Base-by-base conservation (phyloP, 23 red algal species). In the Chondrus crispus region DNA sequence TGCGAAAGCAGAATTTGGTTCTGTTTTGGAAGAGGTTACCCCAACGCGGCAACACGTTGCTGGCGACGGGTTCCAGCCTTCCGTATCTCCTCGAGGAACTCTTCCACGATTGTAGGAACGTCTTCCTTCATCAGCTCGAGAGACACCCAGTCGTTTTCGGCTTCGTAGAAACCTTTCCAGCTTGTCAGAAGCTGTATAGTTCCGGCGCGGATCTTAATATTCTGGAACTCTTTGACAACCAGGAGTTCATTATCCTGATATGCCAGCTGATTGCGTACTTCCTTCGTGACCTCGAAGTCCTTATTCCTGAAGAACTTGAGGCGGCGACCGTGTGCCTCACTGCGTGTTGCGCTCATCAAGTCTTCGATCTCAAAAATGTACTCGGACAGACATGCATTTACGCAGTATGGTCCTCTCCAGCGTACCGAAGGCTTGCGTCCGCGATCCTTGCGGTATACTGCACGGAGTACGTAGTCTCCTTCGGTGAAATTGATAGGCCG, bases 311-410 rank as follows among this genome's bases (percentile, higher is more conserved):
- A 82, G 13, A 52, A 82, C 51, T 82, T 82, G 40, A 82, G 77
- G 19, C 77, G 22, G 22, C 2, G 2, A 28, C 77, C 77, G 40
- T 82, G 26, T 18, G 55, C 77, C 29, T 53, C 40, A 19, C 55
- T 13, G 0, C 51, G 45, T 0, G 18, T 26, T 1, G 44, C 45
- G 33, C 30, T 2, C 24, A 82, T 18, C 40, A 82, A 51, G 2
- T 82, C 46, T 47, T 82, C 77, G 46, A 82, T 47, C 28, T 60
- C 46, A 58, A 82, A 82, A 60, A 2, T 82, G 77, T 57, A 82
- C 41, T 58, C 40, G 30, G 1, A 1, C 77, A 53, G 24, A 51
- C 45, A 82, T 38, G 33, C 26, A 26, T 39, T 38, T 26, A 76
- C 38, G 26, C 71, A 0, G 1, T 39, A 41, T 39, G 28, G 0